phyloP scores from a whole-genome alignment of 2,329 filamentous ascomycete species.

The Aschersonia sp. region DNA sequence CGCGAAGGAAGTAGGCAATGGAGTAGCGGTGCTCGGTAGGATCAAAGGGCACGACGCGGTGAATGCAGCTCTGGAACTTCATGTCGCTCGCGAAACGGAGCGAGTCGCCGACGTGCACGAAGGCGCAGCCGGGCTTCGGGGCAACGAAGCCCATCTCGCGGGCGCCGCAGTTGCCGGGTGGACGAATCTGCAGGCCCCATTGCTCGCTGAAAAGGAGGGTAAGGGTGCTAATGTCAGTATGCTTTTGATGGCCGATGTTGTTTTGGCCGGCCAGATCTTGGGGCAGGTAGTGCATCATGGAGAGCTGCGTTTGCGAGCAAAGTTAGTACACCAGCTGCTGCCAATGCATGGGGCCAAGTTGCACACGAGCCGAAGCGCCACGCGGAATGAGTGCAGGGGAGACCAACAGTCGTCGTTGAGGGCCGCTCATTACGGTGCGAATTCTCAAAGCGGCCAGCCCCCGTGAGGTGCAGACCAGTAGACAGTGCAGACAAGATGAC shows the following conservation, averaged over 20 bases:
- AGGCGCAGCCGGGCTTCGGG: slow-evolving; percentile 33
- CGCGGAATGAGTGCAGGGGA: neutral
- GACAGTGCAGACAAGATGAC: slow-evolving; percentile 35
- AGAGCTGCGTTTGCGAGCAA: slow-evolving; percentile 13
- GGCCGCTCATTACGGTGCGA: slow-evolving; percentile 34
- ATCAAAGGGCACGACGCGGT: slow-evolving; percentile 39
- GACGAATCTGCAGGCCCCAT: slow-evolving; percentile 42
- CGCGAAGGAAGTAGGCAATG: slow-evolving; percentile 43
- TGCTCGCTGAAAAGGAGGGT: slow-evolving; percentile 41
- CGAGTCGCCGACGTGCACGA: slow-evolving; percentile 45
- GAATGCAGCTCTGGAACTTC: slow-evolving; percentile 41
- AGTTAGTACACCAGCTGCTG: too few species aligned
- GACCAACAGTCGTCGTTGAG: slow-evolving; percentile 25
- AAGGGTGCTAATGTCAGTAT: slow-evolving; percentile 41
- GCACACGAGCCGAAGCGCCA: neutral
- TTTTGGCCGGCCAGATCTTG: slow-evolving; percentile 24
- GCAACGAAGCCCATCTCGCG: slow-evolving; percentile 37
- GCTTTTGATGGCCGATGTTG: slow-evolving; percentile 38
- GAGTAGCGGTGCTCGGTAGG: slow-evolving; percentile 40
- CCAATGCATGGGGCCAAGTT: neutral
- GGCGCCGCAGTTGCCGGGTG: slow-evolving; percentile 24
- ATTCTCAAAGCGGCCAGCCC: slow-evolving; percentile 32
- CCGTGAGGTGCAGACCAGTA: slow-evolving; percentile 28
- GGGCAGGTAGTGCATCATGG: slow-evolving; percentile 40
- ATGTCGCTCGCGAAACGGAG: slow-evolving; percentile 38